Evolutionary conservation across 345 rosid species (phyloP).

Genomic region (Pistacia atlantica): DNA sequence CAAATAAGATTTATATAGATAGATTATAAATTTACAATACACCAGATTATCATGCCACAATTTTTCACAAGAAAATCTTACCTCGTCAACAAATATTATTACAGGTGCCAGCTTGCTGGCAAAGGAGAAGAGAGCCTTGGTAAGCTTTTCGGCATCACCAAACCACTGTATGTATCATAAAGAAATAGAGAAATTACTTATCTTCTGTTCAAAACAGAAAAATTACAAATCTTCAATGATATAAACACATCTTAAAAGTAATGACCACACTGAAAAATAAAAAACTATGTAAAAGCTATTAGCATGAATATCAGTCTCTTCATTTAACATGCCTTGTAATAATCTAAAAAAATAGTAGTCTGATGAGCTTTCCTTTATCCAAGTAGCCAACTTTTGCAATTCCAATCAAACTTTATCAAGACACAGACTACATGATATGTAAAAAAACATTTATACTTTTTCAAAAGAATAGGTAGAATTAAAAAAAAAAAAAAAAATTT

Average conservation of each 20-base stretch:
- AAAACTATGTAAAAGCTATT: no score
- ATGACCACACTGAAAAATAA: neutral
- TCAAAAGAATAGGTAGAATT: neutral
- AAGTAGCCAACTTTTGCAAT: neutral
- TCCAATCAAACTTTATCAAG: neutral
- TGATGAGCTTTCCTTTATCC: no score
- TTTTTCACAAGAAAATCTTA: conserved; percentile 26
- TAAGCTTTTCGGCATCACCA: conserved; percentile 99
- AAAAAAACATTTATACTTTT: neutral
- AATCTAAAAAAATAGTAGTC: no score
- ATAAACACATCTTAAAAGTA: no score
- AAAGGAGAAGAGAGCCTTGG: conserved; percentile 94
- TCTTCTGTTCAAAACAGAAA: neutral
- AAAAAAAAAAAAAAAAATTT: neutral
- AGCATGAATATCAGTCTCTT: no score
- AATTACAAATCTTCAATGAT: neutral
- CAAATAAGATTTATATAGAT: neutral
- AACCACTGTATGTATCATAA: conserved; percentile 78
- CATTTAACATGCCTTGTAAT: no score
- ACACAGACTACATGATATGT: neutral
- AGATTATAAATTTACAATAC: neutral
- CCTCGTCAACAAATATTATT: conserved; percentile 98
- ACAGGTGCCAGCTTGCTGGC: conserved; percentile 93
- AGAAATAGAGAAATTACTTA: neutral
- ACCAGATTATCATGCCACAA: neutral